phyloP scores from a whole-genome alignment of 805 yeast genomes.

The Candida michaelii region DNA sequence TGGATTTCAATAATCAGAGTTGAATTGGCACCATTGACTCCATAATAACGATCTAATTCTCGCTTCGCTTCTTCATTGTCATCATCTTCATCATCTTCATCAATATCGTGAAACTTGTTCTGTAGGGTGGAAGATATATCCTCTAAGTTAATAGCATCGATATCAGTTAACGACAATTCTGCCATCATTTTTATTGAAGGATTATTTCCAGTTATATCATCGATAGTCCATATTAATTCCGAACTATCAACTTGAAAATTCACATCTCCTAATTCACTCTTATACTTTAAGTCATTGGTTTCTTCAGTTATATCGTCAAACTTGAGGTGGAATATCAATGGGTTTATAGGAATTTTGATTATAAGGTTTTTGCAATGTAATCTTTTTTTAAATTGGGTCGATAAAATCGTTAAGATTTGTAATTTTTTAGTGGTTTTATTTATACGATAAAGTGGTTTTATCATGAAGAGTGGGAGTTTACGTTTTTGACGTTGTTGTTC shows the following conservation, averaged over 20 bases:
- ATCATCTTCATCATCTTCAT: slow-evolving; percentile 10
- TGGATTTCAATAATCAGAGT: slow-evolving; percentile 25
- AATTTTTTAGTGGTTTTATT: slow-evolving; percentile 21
- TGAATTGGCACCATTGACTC: slow-evolving; percentile 35
- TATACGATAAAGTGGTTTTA: slow-evolving; percentile 37
- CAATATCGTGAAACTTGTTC: slow-evolving; percentile 1
- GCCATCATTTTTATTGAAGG: slow-evolving; percentile 52
- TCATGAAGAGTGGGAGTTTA: slow-evolving; percentile 45
- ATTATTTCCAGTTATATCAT: slow-evolving; percentile 61
- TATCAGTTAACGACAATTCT: slow-evolving; percentile 27
- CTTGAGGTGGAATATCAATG: slow-evolving; percentile 27
- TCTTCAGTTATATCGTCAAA: slow-evolving; percentile 8
- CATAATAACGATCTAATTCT: slow-evolving; percentile 32
- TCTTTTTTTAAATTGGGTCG: slow-evolving; percentile 35
- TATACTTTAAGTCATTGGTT: slow-evolving; percentile 54
- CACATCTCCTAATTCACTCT: slow-evolving; percentile 70
- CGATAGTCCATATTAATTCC: slow-evolving; percentile 71
- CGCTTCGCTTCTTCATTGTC: slow-evolving; percentile 29
- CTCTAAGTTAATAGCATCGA: slow-evolving; percentile 6
- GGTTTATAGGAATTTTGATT: slow-evolving; percentile 36
- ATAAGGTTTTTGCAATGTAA: slow-evolving; percentile 31
- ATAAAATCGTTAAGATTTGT: slow-evolving; percentile 35
- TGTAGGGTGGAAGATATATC: slow-evolving; percentile 6
- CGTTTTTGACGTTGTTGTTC: slow-evolving; percentile 39
- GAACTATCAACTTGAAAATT: slow-evolving; percentile 69